Conservation (phyloP, 2,329 filamentous ascomycete species). For the Pyrenophora teres region DNA sequence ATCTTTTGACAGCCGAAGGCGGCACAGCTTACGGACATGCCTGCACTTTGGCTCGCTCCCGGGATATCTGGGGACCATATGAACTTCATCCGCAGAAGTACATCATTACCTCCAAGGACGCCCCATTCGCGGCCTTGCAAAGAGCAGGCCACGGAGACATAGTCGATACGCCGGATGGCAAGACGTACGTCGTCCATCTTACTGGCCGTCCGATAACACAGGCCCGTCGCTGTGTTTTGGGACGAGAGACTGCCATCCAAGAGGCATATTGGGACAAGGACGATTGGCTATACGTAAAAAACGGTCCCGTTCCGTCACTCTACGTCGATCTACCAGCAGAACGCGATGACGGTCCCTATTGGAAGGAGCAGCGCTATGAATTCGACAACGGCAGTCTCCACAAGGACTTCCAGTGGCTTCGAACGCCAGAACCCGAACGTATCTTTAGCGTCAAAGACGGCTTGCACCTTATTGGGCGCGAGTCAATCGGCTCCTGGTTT, state of each 20-base stretch:
- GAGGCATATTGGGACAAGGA: constrained; percentile 64
- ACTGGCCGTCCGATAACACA: constrained; percentile 43
- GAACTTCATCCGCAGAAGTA: constrained; percentile 49
- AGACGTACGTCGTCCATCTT: constrained; percentile 43
- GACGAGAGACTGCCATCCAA: constrained; percentile 55
- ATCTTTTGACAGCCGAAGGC: constrained; percentile 45
- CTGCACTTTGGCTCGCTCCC: constrained; percentile 47
- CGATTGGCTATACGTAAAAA: constrained; percentile 67
- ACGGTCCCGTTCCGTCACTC: constrained; percentile 56
- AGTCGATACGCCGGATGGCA: constrained; percentile 41
- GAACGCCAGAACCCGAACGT: constrained; percentile 56
- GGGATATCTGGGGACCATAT: constrained; percentile 50
- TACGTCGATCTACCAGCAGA: constrained; percentile 37
- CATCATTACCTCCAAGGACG: constrained; percentile 49
- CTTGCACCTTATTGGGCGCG: constrained; percentile 60
- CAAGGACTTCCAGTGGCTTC: constrained; percentile 61
- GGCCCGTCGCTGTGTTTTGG: constrained; percentile 41
- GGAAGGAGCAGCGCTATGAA: constrained; percentile 53
- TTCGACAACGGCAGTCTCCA: constrained; percentile 57
- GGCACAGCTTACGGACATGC: constrained; percentile 50
- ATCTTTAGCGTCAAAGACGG: constrained; percentile 54
- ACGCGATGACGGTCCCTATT: constrained; percentile 36
- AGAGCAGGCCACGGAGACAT: constrained; percentile 47
- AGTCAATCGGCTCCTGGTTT: constrained; percentile 55
- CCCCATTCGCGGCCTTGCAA: constrained; percentile 39